Evolutionary conservation across 768 basidiomycete genomes (phyloP).

Genomic region (Tremella mesenterica): DNA sequence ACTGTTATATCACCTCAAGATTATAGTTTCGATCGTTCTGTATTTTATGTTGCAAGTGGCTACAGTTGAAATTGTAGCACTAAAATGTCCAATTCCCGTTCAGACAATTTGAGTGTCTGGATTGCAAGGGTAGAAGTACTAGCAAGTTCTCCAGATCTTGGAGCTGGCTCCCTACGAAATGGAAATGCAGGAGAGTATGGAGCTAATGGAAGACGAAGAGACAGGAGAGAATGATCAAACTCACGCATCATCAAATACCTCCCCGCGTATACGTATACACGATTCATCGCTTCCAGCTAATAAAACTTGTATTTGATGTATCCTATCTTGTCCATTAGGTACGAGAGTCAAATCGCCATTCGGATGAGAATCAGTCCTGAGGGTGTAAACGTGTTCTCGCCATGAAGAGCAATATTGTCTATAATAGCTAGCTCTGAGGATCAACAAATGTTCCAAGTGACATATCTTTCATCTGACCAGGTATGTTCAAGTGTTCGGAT

Average conservation of each 20-base stretch:
- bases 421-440: constrained; percentile 17
- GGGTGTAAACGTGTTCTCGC: constrained; percentile 13
- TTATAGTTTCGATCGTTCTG: too few species aligned
- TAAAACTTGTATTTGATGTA: constrained; percentile 33
- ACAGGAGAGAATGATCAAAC: constrained; percentile 4
- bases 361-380: constrained; percentile 3
- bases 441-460: background rate
- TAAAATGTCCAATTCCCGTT: too few species aligned
- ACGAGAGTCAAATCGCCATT: constrained; percentile 17
- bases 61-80: too few species aligned
- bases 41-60: too few species aligned
- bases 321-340: constrained; percentile 20
- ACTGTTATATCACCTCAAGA: too few species aligned
- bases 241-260: constrained; percentile 39
- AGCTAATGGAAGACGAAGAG: background rate
- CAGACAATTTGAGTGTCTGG: too few species aligned
- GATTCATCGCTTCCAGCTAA: constrained; percentile 25
- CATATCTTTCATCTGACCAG: too few species aligned
- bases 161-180: background rate
- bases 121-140: too few species aligned
- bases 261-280: constrained; percentile 35
- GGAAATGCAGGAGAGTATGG: background rate
- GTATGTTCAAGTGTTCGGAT: too few species aligned
- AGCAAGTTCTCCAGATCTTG: background rate
- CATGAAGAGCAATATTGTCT: constrained; percentile 14